A percentile compares a stretch with the other conserved stretches of the same genome.
phyloP scores from a whole-genome alignment of 108 stramenopile species.

The Bacterosira constricta region DNA sequence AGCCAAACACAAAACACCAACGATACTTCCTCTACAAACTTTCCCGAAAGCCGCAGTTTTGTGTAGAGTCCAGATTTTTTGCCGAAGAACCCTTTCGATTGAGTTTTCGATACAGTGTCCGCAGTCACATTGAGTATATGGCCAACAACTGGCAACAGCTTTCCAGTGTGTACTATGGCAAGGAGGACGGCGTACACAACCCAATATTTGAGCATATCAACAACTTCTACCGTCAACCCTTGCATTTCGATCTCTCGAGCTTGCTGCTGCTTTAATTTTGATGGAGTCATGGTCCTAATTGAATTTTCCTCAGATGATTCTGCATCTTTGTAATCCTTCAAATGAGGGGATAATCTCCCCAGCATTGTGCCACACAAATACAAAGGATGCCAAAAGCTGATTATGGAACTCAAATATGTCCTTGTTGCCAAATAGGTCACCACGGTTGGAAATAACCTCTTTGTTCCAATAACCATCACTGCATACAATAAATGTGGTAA shows the following conservation, averaged over 20 bases:
- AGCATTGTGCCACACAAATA: slow-evolving; percentile 55
- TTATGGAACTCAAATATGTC: slow-evolving; percentile 49
- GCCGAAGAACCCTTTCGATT: neutral
- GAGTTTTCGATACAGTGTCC: neutral
- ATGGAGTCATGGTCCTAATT: slow-evolving; percentile 12
- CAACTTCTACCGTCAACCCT: slow-evolving; percentile 20
- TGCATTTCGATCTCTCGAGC: slow-evolving; percentile 33
- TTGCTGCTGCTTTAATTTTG: slow-evolving; percentile 33
- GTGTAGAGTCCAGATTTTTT: slow-evolving; percentile 20
- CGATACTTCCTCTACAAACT: slow-evolving; percentile 54
- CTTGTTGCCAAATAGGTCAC: slow-evolving; percentile 62
- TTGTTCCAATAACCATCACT: slow-evolving; percentile 28
- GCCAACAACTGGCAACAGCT: slow-evolving; percentile 61
- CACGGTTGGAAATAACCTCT: slow-evolving; percentile 50
- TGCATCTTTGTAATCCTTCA: slow-evolving; percentile 14
- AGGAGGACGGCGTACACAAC: slow-evolving; percentile 61
- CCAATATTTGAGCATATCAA: slow-evolving; percentile 76
- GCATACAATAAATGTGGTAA: slow-evolving; percentile 71
- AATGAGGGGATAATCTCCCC: slow-evolving; percentile 13
- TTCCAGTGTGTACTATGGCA: slow-evolving; percentile 41
- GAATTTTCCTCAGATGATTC: neutral
- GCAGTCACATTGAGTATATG: slow-evolving; percentile 23
- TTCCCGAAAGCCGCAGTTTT: slow-evolving; percentile 22
- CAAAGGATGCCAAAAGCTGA: slow-evolving; percentile 64
- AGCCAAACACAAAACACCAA: slow-evolving; percentile 82